Conservation (phyloP, 768 basidiomycete genomes). For the Leucocoprinus leucothites region DNA sequence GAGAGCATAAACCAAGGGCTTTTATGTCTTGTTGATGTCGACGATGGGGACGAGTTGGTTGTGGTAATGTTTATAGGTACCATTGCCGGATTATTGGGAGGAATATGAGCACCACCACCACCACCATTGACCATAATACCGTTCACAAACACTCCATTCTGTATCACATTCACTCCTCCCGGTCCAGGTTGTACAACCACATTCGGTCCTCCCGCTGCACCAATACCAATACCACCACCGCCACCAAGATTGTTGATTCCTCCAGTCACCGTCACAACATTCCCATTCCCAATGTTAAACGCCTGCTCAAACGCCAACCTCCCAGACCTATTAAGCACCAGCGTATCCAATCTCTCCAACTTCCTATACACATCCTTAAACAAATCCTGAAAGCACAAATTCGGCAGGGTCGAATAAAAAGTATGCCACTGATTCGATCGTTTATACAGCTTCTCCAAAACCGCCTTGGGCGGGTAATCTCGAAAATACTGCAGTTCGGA, state of each 20-base stretch:
- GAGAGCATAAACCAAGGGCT: constrained; percentile 12
- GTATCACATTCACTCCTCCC: neutral
- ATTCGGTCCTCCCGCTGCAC: neutral
- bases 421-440: constrained; percentile 9
- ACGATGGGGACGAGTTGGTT: neutral
- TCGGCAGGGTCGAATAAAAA: constrained; percentile 11
- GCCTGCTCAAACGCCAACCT: constrained; percentile 1
- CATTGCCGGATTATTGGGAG: neutral
- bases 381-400: constrained; percentile 8
- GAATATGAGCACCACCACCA: neutral
- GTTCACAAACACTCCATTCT: neutral
- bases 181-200: neutral
- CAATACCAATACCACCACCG: too few relatives aligned
- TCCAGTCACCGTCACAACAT: neutral
- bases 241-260: neutral
- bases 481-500: constrained; percentile 5
- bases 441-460: constrained; percentile 3
- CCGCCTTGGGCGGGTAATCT: constrained; percentile 7
- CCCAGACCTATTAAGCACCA: constrained; percentile 5
- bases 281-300: neutral
- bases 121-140: neutral
- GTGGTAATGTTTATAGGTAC: neutral
- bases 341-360: constrained; percentile 1
- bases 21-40: neutral
- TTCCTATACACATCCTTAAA: constrained; percentile 7